phyloP scores from a whole-genome alignment of 192 early-diverging fungal species.

The Mortierella alpina region DNA sequence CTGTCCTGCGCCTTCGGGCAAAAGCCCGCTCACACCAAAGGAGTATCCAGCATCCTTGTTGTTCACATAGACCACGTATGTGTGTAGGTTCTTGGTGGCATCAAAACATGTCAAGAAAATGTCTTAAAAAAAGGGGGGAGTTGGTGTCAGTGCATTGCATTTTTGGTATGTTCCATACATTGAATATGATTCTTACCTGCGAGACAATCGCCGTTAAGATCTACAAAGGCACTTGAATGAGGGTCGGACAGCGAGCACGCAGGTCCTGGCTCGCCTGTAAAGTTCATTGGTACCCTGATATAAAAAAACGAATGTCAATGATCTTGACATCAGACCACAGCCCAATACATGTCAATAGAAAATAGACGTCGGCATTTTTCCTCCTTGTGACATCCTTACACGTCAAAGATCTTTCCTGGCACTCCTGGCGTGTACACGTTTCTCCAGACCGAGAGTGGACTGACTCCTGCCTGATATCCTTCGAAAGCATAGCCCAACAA shows the following conservation, averaged over 20 bases:
- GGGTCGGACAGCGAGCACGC: slow-evolving; percentile 78
- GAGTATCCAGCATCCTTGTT: slow-evolving; percentile 70
- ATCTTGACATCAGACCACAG: not conserved
- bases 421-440: slow-evolving; percentile 48
- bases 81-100: slow-evolving; percentile 33
- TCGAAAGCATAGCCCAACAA: slow-evolving; percentile 63
- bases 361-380: too few species aligned
- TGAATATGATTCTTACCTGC: slow-evolving; percentile 60
- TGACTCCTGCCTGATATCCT: slow-evolving; percentile 45
- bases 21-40: slow-evolving; percentile 65
- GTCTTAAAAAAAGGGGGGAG: slow-evolving; percentile 48
- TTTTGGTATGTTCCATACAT: not conserved
- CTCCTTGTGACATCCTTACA: slow-evolving; percentile 27
- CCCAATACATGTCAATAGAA: not conserved
- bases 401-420: slow-evolving; percentile 48
- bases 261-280: slow-evolving; percentile 23
- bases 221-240: slow-evolving; percentile 94
- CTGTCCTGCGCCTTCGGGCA: slow-evolving; percentile 77
- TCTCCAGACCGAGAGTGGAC: slow-evolving; percentile 56
- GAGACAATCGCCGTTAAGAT: slow-evolving; percentile 92
- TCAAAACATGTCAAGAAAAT: slow-evolving; percentile 80
- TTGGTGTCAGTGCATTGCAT: not conserved
- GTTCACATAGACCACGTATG: slow-evolving; percentile 84
- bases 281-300: slow-evolving; percentile 38
- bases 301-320: not conserved